Base-by-base conservation (phyloP, 768 basidiomycete genomes). In the Boletales sp. region DNA sequence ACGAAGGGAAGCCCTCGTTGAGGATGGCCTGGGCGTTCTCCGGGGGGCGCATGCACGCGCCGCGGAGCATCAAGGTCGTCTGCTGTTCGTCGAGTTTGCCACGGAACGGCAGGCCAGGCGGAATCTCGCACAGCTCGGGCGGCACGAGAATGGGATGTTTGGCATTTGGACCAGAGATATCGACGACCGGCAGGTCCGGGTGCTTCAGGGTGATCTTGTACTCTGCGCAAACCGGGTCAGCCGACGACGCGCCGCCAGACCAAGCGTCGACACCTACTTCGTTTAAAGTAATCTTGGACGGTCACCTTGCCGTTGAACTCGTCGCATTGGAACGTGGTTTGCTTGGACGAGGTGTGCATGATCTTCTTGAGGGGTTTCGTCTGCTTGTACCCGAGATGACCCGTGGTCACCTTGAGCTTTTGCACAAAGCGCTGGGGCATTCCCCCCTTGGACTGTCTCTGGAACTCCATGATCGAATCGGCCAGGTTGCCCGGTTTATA, bases 101-200 rank as follows among this genome's bases (percentile, higher is more conserved):
- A 18, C 75, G 74, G 71, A 79, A 87, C 0, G 83, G 71, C 54
- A 80, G 79, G 8, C 82, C 82, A 0, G 76, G 66, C 10, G 73
- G 63, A 44, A 91, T 86, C 19, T 78, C 69, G 69, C 88, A 90
- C 1, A 91, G 44, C 62, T 91, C 88, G 1, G 85, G 81, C 0
- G 88, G 88, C 1, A 89, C 65, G 57, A 65, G 79, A 38, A 63
- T 66, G 1, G 72, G 53, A 31, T 55, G 57, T 32, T 57, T 55
- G 28, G 69, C 41, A 34, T 62, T 60, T 45, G 34, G 54, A 44
- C 57, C 78, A 56, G 54, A 72, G 8, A 86, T 77, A 51, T 86
- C 78, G 36, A 87, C 74, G 10, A 85, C 72, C 0, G 77, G 81
- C 43, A 85, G 57, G 2, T 82, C 67, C 5, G 83, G 77, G 36